Percentiles rank a stretch among this genome's conserved stretches.
Conservation (phyloP, 768 basidiomycete genomes). For the Suillus luteus region DNA sequence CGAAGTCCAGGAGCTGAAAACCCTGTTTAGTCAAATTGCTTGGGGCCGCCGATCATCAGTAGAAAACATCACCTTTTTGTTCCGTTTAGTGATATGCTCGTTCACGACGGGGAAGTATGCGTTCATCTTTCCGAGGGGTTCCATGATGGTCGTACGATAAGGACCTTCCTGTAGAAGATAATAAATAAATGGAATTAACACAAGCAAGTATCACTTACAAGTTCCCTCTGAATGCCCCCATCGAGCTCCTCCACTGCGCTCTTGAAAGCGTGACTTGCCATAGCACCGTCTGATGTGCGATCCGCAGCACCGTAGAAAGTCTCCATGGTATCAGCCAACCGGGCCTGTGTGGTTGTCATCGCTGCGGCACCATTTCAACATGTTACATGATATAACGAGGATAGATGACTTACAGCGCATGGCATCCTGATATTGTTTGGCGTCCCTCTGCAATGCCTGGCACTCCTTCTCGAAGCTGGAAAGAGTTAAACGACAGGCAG, state of each 20-base stretch:
- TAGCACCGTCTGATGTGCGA: constrained; percentile 85
- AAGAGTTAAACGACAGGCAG: constrained; percentile 10
- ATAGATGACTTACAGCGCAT: constrained; percentile 70
- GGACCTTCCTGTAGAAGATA: constrained; percentile 71
- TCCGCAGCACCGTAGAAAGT: constrained; percentile 89
- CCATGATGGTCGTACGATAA: constrained; percentile 91
- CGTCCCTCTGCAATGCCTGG: constrained; percentile 89
- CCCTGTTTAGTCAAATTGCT: background rate
- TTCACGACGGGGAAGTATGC: constrained; percentile 93
- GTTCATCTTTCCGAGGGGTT: constrained; percentile 96
- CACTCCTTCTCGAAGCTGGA: constrained; percentile 95
- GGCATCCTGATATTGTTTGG: constrained; percentile 91
- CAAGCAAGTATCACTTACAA: constrained; percentile 54
- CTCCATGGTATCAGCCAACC: constrained; percentile 92
- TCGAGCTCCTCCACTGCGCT: constrained; percentile 94
- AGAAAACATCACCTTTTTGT: constrained; percentile 78
- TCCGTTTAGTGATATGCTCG: constrained; percentile 89
- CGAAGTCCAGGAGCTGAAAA: constrained; percentile 88
- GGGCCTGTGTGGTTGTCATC: constrained; percentile 91
- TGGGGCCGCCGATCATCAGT: too few species aligned
- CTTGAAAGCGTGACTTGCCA: constrained; percentile 97
- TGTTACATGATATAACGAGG: background rate
- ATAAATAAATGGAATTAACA: constrained; percentile 10
- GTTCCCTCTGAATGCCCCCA: constrained; percentile 75
- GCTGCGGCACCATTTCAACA: constrained; percentile 46